A percentile compares a stretch with the other conserved stretches of the same genome.
Evolutionary conservation across 257 asterid genomes (phyloP).

Genomic region (Anisodus tanguticus): DNA sequence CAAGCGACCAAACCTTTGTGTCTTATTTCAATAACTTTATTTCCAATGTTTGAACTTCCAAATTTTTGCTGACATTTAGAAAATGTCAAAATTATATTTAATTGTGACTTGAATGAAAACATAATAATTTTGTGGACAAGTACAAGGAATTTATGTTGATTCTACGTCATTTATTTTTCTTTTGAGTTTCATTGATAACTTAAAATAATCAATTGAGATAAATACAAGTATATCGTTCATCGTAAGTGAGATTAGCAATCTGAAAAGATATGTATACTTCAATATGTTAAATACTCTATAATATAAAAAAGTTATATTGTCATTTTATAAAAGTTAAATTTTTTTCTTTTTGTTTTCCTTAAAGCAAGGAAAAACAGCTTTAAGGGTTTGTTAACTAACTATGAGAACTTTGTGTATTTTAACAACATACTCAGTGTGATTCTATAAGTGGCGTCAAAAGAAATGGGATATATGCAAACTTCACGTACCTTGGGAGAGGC

Average conservation of each 20-base stretch:
- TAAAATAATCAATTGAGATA: background rate
- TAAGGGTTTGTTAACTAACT: no score
- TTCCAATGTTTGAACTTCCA: background rate
- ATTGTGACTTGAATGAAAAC: background rate
- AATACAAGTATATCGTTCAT: background rate
- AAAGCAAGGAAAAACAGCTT: no score
- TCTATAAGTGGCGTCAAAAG: no score
- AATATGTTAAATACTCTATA: background rate
- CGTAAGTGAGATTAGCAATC: background rate
- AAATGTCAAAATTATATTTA: constrained; percentile 12
- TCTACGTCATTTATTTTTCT: background rate
- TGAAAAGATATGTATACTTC: background rate
- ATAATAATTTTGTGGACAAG: background rate
- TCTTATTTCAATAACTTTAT: background rate
- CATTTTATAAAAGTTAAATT: no score
- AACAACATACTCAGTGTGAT: no score
- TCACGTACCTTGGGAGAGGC: no score
- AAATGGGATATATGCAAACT: no score
- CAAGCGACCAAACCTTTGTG: constrained; percentile 21
- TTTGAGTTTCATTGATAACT: background rate
- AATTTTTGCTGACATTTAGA: background rate
- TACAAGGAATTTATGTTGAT: background rate
- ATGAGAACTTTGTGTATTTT: no score
- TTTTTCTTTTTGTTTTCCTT: no score
- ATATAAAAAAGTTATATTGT: no score